A percentile compares a stretch with the other conserved stretches of the same genome.
phyloP scores from a whole-genome alignment of 768 basidiomycete genomes.

The Trametes gibbosa region DNA sequence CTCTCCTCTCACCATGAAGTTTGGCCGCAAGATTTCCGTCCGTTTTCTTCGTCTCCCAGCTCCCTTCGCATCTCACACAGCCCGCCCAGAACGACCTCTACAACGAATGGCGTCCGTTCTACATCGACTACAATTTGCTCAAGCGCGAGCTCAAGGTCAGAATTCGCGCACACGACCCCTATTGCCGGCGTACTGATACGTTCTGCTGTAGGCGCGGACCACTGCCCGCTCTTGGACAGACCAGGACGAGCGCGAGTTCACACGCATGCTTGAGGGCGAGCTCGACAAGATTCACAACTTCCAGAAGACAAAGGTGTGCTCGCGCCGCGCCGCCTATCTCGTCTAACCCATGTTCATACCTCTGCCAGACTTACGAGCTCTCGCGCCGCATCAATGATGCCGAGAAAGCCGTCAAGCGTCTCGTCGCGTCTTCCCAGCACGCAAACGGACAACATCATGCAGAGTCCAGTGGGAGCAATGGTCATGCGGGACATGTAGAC shows the following conservation, averaged over 20 bases:
- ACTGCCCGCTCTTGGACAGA: conserved; percentile 64
- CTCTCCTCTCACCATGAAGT: conserved; percentile 59
- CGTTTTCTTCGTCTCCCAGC: conserved; percentile 21
- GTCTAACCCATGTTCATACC: neutral
- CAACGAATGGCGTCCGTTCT: conserved; percentile 87
- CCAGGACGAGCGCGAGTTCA: conserved; percentile 81
- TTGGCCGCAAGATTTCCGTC: conserved; percentile 75
- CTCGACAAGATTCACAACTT: conserved; percentile 94
- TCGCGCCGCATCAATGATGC: conserved; percentile 78
- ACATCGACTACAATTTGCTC: conserved; percentile 84
- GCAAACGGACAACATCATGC: conserved; percentile 17
- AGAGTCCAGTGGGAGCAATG: conserved; percentile 8
- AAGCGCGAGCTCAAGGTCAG: conserved; percentile 87
- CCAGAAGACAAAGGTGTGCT: conserved; percentile 77
- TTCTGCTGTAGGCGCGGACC: conserved; percentile 43
- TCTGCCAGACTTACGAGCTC: conserved; percentile 70
- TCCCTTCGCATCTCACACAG: neutral
- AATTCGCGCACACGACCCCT: conserved; percentile 14
- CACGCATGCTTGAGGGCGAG: conserved; percentile 73
- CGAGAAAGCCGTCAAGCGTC: conserved; percentile 73
- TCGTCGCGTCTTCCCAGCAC: conserved; percentile 59
- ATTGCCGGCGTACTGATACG: neutral
- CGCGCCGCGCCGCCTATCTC: neutral
- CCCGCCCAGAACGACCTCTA: conserved; percentile 72
- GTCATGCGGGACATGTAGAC: conserved; percentile 33